Base-by-base conservation (phyloP, 2,329 filamentous ascomycete species). In the Cordyceps fumosorosea region DNA sequence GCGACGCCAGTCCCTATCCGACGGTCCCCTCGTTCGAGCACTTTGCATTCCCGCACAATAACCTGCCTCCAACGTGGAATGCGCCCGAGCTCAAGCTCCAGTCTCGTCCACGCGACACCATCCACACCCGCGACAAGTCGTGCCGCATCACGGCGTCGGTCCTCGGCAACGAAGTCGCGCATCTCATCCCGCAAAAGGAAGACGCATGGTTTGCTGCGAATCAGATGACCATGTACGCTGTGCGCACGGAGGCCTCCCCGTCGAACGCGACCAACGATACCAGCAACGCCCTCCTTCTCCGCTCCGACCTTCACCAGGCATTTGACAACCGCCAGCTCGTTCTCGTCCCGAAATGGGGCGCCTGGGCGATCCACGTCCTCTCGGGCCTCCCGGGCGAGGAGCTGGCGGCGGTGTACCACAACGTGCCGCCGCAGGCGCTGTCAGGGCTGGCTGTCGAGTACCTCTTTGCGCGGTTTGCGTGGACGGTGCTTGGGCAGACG, bases 21-120 rank as follows among this genome's bases (percentile, higher is more conserved):
- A 54, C 51, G 20, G 20, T 54, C 34, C 51, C 51, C 29, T 40
- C 51, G 34, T 54, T 40, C 20, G 5, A 54, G 51, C 51, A 54
- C 51, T 54, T 54, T 54, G 6, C 20, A 40, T 54, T 54, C 51
- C 51, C 51, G n/a, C 51, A 54, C 34, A 54, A 54, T 54, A 40
- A 54, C n/a, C 32, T 54, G 34, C 51, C 51, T 54, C 51, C n/a
- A 24, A 54, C 51, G 51, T 54, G 20, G 34, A 54, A 54, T 14
- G 32, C 51, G 51, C 51, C 51, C 20, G 20, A 54, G 51, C 51
- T 54, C n/a, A 54, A 40, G 51, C 51, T 54, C 18, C 34, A 7
- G 10, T 54, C 51, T 54, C n/a, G 34, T 40, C 51, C 34, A 54
- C 51, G 51, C 34, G 51, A 54, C 51, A 54, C 51, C 20, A 54